Evolutionary conservation across 176 grass and related monocot species (phyloP).

Genomic region (Elaeis guineensis): DNA sequence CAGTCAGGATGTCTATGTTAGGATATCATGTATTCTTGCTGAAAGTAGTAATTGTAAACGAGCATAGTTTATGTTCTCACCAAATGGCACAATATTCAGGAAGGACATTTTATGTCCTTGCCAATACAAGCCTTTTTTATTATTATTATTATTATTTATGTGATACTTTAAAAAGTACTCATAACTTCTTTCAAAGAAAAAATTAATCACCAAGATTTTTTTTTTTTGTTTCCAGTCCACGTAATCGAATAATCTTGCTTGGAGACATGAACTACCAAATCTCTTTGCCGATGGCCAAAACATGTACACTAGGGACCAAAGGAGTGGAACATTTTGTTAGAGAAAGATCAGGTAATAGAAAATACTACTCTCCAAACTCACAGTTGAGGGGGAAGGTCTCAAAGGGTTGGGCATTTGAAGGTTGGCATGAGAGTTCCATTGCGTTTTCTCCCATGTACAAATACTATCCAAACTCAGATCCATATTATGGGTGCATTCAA

Average conservation of each 20-base stretch:
- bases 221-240: background rate
- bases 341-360: conserved; percentile 50
- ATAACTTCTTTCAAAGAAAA: no score
- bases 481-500: conserved; percentile 46
- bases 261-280: conserved; percentile 79
- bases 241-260: conserved; percentile 60
- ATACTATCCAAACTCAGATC: conserved; percentile 62
- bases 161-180: no score
- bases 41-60: no score
- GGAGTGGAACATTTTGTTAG: conserved; percentile 56
- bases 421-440: conserved; percentile 51
- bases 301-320: conserved; percentile 33
- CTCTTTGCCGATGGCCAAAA: conserved; percentile 64
- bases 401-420: no score
- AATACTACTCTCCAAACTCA: background rate
- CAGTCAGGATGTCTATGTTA: no score
- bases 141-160: no score
- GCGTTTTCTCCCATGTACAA: conserved; percentile 63
- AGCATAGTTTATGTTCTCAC: no score
- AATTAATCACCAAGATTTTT: no score
- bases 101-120: no score
- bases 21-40: no score
- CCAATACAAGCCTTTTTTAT: no score
- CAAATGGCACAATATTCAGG: no score
- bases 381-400: background rate